Conservation (phyloP, 257 asterid species). For the Echites panduratus region DNA sequence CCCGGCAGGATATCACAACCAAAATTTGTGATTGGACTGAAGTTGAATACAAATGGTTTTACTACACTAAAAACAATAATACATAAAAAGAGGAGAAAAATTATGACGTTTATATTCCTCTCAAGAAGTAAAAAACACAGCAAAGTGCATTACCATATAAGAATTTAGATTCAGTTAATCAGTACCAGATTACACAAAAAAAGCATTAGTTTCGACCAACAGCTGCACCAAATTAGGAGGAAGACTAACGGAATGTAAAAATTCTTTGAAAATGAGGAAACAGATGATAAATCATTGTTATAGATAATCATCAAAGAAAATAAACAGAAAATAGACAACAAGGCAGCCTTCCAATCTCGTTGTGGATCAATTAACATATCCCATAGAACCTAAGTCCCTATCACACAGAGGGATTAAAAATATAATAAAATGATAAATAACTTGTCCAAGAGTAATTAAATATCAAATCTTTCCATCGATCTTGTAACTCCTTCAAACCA, state of each 20-base stretch:
- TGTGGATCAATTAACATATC: neutral
- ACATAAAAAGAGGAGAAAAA: neutral
- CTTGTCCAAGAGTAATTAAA: neutral
- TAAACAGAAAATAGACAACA: neutral
- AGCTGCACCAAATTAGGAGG: neutral
- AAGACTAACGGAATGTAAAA: neutral
- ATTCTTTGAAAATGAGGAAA: neutral
- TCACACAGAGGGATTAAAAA: neutral
- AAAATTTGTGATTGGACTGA: neutral
- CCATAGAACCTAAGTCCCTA: neutral
- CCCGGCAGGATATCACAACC: neutral
- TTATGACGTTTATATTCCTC: neutral
- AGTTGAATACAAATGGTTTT: neutral
- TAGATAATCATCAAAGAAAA: neutral
- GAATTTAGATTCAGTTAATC: neutral
- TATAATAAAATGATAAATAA: neutral
- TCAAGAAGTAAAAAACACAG: neutral
- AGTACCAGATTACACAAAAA: neutral
- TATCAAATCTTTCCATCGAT: neutral
- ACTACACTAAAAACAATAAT: neutral
- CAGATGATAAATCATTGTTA: neutral
- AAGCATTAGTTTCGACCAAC: neutral
- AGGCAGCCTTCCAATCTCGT: neutral
- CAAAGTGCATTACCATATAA: neutral
- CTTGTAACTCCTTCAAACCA: neutral